A percentile compares a stretch with the other conserved stretches of the same genome.
phyloP scores from a whole-genome alignment of 148 eudicot genomes.

The Fagopyrum esculentum region DNA sequence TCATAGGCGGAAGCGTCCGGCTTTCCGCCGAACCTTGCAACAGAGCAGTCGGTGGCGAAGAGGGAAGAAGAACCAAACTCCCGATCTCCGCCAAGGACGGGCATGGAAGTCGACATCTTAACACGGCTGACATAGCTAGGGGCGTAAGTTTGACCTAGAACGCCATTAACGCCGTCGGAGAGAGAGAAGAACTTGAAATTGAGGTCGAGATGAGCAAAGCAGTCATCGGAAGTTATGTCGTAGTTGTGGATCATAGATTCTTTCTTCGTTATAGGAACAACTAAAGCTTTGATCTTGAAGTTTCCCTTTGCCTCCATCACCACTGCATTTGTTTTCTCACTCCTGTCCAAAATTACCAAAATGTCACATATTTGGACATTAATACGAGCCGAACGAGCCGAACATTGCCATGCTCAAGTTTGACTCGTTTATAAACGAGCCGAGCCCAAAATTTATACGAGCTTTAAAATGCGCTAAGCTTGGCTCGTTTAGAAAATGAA shows the following conservation, averaged over 20 bases:
- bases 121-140: background rate
- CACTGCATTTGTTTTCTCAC: background rate
- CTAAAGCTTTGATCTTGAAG: conserved; percentile 7
- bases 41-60: conserved; percentile 6
- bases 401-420: too few species aligned
- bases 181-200: conserved; percentile 6
- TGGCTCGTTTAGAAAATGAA: too few species aligned
- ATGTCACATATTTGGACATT: too few species aligned
- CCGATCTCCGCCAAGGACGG: background rate
- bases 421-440: too few species aligned
- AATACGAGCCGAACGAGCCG: too few species aligned
- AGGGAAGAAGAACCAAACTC: background rate
- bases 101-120: conserved; percentile 1
- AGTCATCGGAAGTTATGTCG: conserved; percentile 5
- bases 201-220: conserved; percentile 2
- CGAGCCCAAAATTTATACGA: too few species aligned
- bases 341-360: background rate
- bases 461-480: too few species aligned
- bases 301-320: conserved; percentile 3
- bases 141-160: background rate
- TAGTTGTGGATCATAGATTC: background rate
- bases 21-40: background rate
- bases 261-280: background rate
- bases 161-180: background rate
- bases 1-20: background rate